Base-by-base conservation (phyloP, 1,139 yeast species). In the Geotrichum carabidarum region DNA sequence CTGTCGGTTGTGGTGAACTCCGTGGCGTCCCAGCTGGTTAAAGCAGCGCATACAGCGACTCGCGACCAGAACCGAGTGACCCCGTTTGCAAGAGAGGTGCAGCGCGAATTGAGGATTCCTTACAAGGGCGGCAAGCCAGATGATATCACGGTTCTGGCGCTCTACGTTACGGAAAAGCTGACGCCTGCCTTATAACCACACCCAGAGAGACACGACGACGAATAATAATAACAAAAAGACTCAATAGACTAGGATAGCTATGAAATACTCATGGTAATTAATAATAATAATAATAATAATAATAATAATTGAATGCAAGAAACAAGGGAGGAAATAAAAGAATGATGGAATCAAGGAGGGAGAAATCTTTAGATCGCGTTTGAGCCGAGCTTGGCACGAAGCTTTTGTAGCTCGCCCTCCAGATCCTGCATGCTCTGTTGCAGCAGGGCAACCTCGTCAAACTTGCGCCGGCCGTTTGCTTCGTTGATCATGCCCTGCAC, bases 81-180 rank as follows among this genome's bases (percentile, higher is more conserved):
- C 62, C 95, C 93, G 0, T 93, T 91, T 71, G 86, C 96, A 8
- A 91, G 86, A 67, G 94, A 87, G 62, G 75, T 88, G 54, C 78
- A 85, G 4, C 63, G 67, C 40, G 70, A 71, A 43, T 61, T 68
- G 51, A 75, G 79, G 59, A 71, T 86, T 45, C 82, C 90, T 2
- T 86, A 88, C 1, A 75, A 82, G 59, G 98, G 99, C 40, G 99
- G 98, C 31, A 93, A 93, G 71, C 95, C 90, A 53, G 99, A 93
- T 71, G 99, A 93, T 69, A 85, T 91, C 38, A 89, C 98, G 0
- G 81, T 86, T n/a, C 84, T 91, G 1, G 77, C 87, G 64, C 81
- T 90, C 55, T 60, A 68, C 30, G 76, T 72, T 8, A 60, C 62
- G 34, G 58, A 57, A n/a, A 48, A 53, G 31, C 35, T 32, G 12